Evolutionary conservation across 305 asterid genomes (phyloP), one percentile per base, ranked within the genome.

Genomic region (Ilex paraguariensis): DNA sequence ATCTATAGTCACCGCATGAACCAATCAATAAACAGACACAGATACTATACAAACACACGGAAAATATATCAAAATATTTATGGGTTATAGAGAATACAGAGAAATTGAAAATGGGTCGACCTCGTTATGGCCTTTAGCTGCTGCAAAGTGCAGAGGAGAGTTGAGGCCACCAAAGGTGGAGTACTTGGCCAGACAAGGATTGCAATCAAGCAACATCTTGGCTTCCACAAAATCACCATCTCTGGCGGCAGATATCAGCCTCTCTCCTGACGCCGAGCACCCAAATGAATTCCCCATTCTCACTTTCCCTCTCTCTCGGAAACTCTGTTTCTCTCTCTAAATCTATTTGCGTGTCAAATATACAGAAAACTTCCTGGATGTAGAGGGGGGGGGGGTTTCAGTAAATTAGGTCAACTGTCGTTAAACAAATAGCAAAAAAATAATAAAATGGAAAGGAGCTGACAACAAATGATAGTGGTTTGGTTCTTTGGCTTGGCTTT

Each of bases 211-310:
- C 63, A 92, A 78, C 97, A 89, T 89, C 80, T 92, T 92, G 1
- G 98, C 98, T 82, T 92, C 98, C n/a, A 87, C 85, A 68, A 79
- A 85, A 81, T 92, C 98, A 32, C 98, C 98, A 70, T 92, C 98
- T 77, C 98, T 84, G 13, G 98, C 98, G 21, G 98, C 98, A 30
- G 98, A 92, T 36, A 92, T 97, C 85, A 92, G 75, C 75, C 98
- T 75, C 87, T 92, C 98, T 15, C 98, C 97, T 5, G 98, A 92
- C 31, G 97, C 98, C 16, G 98, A 92, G 75, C 98, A 92, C 52
- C 98, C 98, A 67, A 89, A 89, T 42, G 98, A 89, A 79, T 92
- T 92, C 56, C 97, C 98, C 98, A 89, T 88, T 36, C 52, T 46
- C 52, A 7, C 10, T 6, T 64, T 56, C 63, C 17, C 67, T 59